Evolutionary conservation across 768 basidiomycete species (phyloP).

Genomic region (Arthromyces matolae): DNA sequence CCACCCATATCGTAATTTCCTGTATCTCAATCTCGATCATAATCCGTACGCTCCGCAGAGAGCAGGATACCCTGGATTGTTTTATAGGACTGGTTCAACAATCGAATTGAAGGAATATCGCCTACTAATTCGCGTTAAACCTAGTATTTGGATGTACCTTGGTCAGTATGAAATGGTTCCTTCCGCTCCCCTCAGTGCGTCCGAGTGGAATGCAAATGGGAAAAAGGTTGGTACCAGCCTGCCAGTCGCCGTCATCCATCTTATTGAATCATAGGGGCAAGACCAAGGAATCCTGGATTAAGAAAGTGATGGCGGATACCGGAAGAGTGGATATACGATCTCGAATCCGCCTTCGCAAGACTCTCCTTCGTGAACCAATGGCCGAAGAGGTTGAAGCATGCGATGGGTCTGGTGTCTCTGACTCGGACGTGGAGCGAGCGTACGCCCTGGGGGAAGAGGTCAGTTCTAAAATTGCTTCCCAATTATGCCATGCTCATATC

Average conservation of each 20-base stretch:
- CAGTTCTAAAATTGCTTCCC: neutral
- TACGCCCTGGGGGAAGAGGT: conserved; percentile 12
- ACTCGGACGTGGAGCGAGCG: neutral
- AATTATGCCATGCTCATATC: neutral
- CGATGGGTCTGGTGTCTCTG: neutral
- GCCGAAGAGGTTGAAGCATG: neutral
- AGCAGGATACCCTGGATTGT: conserved; percentile 32
- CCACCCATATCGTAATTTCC: conserved; percentile 30
- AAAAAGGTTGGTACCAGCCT: too few species aligned
- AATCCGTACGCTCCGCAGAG: conserved; percentile 33
- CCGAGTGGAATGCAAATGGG: conserved; percentile 6
- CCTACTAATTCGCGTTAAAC: neutral
- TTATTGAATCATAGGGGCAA: neutral
- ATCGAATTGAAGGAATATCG: neutral
- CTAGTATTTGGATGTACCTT: conserved; percentile 9
- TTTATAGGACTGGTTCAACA: conserved; percentile 16
- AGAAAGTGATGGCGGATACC: neutral
- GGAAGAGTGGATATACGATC: neutral
- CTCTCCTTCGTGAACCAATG: conserved; percentile 1
- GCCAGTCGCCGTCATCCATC: too few species aligned
- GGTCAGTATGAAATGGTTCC: conserved; percentile 10
- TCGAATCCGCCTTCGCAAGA: conserved; percentile 6
- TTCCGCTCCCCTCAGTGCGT: conserved; percentile 2
- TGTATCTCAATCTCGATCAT: conserved; percentile 28
- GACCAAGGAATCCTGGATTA: conserved; percentile 2